Base-by-base conservation (phyloP, 2,329 filamentous ascomycete genomes). In the Colletotrichum theobromicola region DNA sequence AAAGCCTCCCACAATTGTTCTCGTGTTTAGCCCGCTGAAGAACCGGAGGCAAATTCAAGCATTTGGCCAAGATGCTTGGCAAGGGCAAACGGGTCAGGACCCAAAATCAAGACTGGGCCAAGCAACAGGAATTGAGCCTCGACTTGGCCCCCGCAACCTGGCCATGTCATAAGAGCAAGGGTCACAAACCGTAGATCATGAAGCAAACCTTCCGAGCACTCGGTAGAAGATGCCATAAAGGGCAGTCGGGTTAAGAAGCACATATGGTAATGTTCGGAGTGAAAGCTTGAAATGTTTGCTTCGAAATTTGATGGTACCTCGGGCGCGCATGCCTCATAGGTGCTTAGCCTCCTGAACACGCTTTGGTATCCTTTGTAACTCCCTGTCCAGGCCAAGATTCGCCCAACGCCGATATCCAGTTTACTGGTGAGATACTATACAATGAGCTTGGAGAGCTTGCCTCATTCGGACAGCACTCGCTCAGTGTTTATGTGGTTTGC, bases 281-380 rank as follows among this genome's bases (percentile, higher is more conserved):
- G 61, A 50, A 50, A 64, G 24, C 34, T 42, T 30, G 26, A 64
- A 58, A 58, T 58, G 32, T 37, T 16, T n/a, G 32, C 21, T 58
- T 67, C 34, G 57, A 58, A 42, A 67, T 37, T 30, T 46, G 64
- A 12, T 30, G 50, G 16, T 21, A 15, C 30, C 64, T 66, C 53
- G 32, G 50, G 50, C 50, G 37, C 50, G 64, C 30, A 58, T 50
- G 50, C 64, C 50, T 21, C 30, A 30, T 9, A 67, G 50, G 21
- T 37, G 24, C 32, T 42, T 13, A 37, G 7, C 30, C n/a, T 66
- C 77, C 62, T 80, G 76, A 71, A 58, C 32, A 57, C 72, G 72
- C 72, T 75, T 67, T 75, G 72, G 72, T 75, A 75, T 75, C 72
- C 68, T 72, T 72, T 67, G 53, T 21, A 70, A 63, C 72, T 67